These are phyloP conservation scores for Podosphaera xanthii DNA, from an alignment of 2,329 filamentous ascomycete species.

Conservation along the genomic window DNA sequence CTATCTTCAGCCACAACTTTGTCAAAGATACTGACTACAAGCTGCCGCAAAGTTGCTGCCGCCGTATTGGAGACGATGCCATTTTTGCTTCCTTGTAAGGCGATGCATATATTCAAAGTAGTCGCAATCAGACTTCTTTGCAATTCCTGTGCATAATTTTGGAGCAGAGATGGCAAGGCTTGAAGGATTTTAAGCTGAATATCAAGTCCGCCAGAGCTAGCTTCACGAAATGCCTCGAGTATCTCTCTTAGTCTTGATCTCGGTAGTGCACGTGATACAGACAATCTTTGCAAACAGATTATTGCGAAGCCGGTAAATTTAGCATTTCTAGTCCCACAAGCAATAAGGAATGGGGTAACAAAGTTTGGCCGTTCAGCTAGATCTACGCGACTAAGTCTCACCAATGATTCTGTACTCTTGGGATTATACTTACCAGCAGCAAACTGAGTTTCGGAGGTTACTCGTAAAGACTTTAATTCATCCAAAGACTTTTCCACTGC, in stretches of 20 bases:
- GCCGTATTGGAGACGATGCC: constrained; percentile 87
- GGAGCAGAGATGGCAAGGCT: constrained; percentile 66
- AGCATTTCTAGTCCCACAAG: constrained; percentile 71
- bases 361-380: constrained; percentile 63
- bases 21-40: constrained; percentile 82
- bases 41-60: constrained; percentile 83
- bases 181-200: constrained; percentile 92
- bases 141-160: constrained; percentile 70
- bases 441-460: constrained; percentile 42
- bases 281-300: constrained; percentile 70
- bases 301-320: constrained; percentile 79
- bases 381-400: constrained; percentile 28
- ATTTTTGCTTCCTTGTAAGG: constrained; percentile 77
- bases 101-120: constrained; percentile 74
- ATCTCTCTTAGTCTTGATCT: constrained; percentile 63
- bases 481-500: constrained; percentile 84
- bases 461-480: constrained; percentile 57
- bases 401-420: background rate
- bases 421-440: constrained; percentile 16
- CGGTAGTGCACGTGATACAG: constrained; percentile 60
- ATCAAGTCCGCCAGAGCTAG: constrained; percentile 58
- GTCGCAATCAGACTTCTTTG: constrained; percentile 62
- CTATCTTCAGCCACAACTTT: constrained; percentile 68
- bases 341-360: constrained; percentile 80
- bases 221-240: constrained; percentile 69